phyloP scores from a whole-genome alignment of 768 basidiomycete species.

The Naganishia randhawae region DNA sequence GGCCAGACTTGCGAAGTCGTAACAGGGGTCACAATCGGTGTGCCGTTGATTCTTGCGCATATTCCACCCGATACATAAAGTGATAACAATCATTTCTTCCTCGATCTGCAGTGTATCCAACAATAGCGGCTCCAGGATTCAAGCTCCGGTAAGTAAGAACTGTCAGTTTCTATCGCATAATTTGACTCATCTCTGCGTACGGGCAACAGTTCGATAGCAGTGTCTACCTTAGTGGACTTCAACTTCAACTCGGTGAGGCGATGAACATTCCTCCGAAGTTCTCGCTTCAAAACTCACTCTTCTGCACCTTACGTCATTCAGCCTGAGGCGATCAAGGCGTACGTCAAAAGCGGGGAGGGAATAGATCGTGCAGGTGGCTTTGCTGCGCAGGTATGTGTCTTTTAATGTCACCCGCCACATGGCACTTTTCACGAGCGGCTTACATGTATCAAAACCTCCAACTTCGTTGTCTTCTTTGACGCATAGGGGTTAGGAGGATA shows the following conservation, averaged over 20 bases:
- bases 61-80: background rate
- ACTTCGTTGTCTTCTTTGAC: background rate
- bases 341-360: constrained; percentile 81
- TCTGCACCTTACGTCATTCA: constrained; percentile 5
- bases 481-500: constrained; percentile 67
- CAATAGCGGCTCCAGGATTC: constrained; percentile 48
- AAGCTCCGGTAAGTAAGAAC: constrained; percentile 42
- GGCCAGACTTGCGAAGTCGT: constrained; percentile 86
- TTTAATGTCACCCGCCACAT: too few species aligned
- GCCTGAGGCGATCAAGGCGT: constrained; percentile 62
- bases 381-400: constrained; percentile 70
- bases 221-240: constrained; percentile 45
- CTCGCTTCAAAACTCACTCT: background rate
- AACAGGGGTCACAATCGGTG: constrained; percentile 82
- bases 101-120: constrained; percentile 42
- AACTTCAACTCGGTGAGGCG: constrained; percentile 44
- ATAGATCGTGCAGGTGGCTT: constrained; percentile 88
- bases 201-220: constrained; percentile 43
- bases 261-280: background rate
- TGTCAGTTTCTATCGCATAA: background rate
- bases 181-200: background rate
- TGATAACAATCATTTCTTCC: background rate
- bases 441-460: background rate
- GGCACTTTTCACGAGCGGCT: background rate
- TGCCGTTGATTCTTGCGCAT: background rate